Conservation (phyloP, 179 eudicot species). For the Actinidia chinensis region DNA sequence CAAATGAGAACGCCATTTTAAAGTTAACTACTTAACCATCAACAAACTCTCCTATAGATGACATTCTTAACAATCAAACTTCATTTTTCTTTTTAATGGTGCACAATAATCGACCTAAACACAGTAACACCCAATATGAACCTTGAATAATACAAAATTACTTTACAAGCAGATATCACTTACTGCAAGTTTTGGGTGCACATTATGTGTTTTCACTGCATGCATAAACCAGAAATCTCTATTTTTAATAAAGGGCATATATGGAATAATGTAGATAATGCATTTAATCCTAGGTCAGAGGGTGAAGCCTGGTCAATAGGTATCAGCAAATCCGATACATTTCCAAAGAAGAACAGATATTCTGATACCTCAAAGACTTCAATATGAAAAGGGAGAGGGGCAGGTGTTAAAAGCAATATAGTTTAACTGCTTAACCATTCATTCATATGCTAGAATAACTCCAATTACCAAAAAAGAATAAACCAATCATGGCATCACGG, state of each 20-base stretch:
- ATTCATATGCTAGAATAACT: no score
- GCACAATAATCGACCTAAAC: neutral
- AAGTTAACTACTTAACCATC: neutral
- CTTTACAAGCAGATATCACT: neutral
- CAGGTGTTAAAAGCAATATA: no score
- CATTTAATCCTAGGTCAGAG: no score
- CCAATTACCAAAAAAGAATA: neutral
- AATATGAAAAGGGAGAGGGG: no score
- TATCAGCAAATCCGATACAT: neutral
- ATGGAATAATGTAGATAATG: no score
- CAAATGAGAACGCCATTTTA: neutral
- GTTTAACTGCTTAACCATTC: no score
- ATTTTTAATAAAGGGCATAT: no score
- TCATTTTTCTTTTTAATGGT: no score
- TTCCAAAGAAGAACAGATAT: neutral
- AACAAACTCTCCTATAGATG: neutral
- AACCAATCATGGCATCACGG: neutral
- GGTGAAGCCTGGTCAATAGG: neutral
- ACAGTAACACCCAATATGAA: neutral
- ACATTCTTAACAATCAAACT: no score
- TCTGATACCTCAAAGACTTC: neutral
- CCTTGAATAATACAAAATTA: neutral
- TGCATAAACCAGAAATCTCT: neutral
- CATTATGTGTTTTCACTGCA: neutral
- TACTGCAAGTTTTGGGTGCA: neutral